phyloP scores from a whole-genome alignment of 371 early-diverging fungal species.

The Fennellomyces sp. region DNA sequence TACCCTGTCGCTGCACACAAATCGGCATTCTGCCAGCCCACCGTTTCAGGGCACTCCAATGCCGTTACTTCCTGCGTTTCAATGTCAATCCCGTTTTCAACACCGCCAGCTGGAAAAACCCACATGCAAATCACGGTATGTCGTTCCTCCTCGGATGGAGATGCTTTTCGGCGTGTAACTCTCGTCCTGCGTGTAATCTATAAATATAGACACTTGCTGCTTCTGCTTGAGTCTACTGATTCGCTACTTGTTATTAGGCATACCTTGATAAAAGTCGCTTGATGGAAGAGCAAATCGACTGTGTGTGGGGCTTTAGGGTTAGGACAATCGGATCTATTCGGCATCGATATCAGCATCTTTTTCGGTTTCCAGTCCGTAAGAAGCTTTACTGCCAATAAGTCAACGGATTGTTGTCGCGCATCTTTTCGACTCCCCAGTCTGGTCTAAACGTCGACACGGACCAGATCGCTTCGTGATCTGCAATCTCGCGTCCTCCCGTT shows the following conservation, averaged over 20 bases:
- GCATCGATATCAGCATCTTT: constrained; percentile 39
- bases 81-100: background rate
- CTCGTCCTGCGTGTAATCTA: constrained; percentile 86
- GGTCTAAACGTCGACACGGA: constrained; percentile 74
- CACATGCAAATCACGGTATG: constrained; percentile 62
- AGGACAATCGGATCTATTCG: constrained; percentile 51
- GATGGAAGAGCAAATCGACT: constrained; percentile 34
- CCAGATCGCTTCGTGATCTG: constrained; percentile 61
- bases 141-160: constrained; percentile 75
- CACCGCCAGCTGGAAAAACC: background rate
- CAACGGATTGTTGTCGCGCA: constrained; percentile 69
- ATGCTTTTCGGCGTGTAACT: constrained; percentile 89
- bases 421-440: constrained; percentile 66
- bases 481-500: constrained; percentile 60
- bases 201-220: constrained; percentile 72
- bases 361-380: too few relatives aligned
- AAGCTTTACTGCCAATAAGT: constrained; percentile 84
- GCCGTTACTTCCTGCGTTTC: constrained; percentile 46
- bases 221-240: background rate
- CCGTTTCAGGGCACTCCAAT: constrained; percentile 66
- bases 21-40: constrained; percentile 73
- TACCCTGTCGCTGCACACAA: constrained; percentile 61
- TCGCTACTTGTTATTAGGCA: background rate
- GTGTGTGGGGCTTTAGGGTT: constrained; percentile 46
- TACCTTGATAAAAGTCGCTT: constrained; percentile 39